These are phyloP conservation scores for Erigeron philadelphicus DNA, from an alignment of 140 eudicot genomes.

Conservation along the genomic window DNA sequence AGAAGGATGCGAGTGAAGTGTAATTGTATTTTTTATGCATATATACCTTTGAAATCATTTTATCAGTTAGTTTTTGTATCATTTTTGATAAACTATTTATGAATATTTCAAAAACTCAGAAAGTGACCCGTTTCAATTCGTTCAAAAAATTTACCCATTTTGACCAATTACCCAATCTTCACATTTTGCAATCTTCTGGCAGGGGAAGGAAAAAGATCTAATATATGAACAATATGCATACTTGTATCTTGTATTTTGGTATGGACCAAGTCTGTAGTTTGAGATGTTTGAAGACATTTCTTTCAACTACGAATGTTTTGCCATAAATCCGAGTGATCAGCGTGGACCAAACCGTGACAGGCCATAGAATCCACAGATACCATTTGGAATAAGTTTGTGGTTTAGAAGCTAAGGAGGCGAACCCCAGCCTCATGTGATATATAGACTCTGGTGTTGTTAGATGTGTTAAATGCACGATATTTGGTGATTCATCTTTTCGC, in stretches of 20 bases:
- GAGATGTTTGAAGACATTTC: conserved; percentile 39
- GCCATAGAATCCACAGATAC: conserved; percentile 65
- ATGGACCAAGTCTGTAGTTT: conserved; percentile 38
- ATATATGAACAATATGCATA: conserved; percentile 18
- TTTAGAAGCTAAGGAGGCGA: conserved; percentile 57
- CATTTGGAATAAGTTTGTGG: conserved; percentile 51
- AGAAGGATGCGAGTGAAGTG: too few species aligned
- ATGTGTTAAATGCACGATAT: conserved; percentile 59
- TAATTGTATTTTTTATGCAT: too few species aligned
- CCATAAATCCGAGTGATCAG: conserved; percentile 35
- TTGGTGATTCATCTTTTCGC: conserved; percentile 42
- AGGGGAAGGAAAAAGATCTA: not conserved
- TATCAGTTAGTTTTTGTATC: not conserved
- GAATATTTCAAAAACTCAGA: too few species aligned
- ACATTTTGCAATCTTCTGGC: too few species aligned
- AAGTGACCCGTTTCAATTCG: too few species aligned
- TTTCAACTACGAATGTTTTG: conserved; percentile 33
- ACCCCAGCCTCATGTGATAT: conserved; percentile 58
- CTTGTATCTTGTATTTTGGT: conserved; percentile 38
- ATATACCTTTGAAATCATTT: not conserved
- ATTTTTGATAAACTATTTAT: too few species aligned
- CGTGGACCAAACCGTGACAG: conserved; percentile 43
- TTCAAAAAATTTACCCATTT: not conserved
- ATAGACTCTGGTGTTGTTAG: conserved; percentile 62
- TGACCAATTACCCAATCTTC: not conserved